These are phyloP conservation scores for Globisporangium okanoganense DNA, from an alignment of 352 stramenopile genomes.

Conservation along the genomic window DNA sequence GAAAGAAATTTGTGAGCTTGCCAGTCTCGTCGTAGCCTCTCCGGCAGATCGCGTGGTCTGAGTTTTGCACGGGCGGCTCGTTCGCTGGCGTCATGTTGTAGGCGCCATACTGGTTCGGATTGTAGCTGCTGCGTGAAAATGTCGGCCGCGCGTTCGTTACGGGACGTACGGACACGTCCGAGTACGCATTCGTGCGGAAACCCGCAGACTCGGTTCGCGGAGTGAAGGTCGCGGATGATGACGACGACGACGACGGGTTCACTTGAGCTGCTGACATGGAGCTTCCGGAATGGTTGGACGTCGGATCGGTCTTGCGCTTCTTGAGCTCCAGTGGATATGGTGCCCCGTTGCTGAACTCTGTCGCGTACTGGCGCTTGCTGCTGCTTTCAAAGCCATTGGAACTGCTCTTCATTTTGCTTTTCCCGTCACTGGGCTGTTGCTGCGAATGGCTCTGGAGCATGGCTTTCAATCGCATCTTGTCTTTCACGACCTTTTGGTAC, in stretches of 20 bases:
- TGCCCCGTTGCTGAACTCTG: constrained; percentile 16
- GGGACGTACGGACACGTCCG: constrained; percentile 52
- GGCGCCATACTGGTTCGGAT: constrained; percentile 65
- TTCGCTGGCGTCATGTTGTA: constrained; percentile 51
- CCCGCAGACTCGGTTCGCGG: constrained; percentile 29
- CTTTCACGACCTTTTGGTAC: constrained; percentile 79
- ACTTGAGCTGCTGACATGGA: not conserved
- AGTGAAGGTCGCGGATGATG: constrained; percentile 16
- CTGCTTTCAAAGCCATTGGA: constrained; percentile 14
- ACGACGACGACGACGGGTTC: constrained; percentile 6
- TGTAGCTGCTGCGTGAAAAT: constrained; percentile 54
- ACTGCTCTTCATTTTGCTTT: constrained; percentile 24
- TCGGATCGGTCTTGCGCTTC: constrained; percentile 47
- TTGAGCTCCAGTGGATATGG: constrained; percentile 41
- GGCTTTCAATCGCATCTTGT: constrained; percentile 68
- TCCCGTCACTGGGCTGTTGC: constrained; percentile 18
- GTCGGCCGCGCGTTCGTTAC: constrained; percentile 27
- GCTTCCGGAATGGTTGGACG: constrained; percentile 3
- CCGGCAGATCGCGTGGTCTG: constrained; percentile 35
- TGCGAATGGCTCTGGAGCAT: constrained; percentile 45
- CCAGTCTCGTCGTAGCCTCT: constrained; percentile 73
- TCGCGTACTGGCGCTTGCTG: constrained; percentile 24
- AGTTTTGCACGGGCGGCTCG: constrained; percentile 37
- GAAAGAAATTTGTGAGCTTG: constrained; percentile 74
- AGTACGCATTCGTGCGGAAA: constrained; percentile 59